These are phyloP conservation scores for Candida dendrica DNA, from an alignment of 805 yeast species.

Conservation along the genomic window DNA sequence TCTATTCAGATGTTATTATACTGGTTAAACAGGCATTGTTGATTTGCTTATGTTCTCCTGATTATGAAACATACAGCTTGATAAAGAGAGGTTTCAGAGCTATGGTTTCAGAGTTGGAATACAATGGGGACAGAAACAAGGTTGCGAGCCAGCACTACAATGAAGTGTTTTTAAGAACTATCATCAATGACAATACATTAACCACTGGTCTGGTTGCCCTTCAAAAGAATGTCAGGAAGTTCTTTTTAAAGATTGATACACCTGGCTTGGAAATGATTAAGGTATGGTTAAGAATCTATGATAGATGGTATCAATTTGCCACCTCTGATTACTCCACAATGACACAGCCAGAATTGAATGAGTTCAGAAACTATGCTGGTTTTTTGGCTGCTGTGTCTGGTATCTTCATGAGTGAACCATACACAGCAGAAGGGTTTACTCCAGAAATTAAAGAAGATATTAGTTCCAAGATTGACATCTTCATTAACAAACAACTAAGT, in stretches of 20 bases:
- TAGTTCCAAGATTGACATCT: slow-evolving; percentile 33
- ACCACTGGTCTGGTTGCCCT: slow-evolving; percentile 69
- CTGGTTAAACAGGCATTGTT: slow-evolving; percentile 45
- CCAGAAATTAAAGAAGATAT: slow-evolving; percentile 23
- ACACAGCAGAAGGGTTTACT: slow-evolving; percentile 2
- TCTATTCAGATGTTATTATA: slow-evolving; percentile 28
- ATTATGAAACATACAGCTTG: slow-evolving; percentile 39
- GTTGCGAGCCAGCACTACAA: slow-evolving; percentile 22
- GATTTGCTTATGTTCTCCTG: slow-evolving; percentile 44
- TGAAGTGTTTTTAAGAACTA: slow-evolving; percentile 30
- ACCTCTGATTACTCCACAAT: slow-evolving; percentile 16
- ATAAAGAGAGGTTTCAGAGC: slow-evolving; percentile 35
- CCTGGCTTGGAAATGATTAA: slow-evolving; percentile 29
- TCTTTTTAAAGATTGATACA: slow-evolving; percentile 18
- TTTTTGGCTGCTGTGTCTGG: slow-evolving; percentile 68
- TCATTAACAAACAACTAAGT: slow-evolving; percentile 42
- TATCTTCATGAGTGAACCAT: slow-evolving; percentile 35
- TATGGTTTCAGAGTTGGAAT: slow-evolving; percentile 17
- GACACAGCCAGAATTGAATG: slow-evolving; percentile 30
- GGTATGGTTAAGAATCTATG: slow-evolving; percentile 40
- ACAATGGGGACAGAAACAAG: slow-evolving; percentile 20
- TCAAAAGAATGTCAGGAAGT: slow-evolving; percentile 54
- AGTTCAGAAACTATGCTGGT: slow-evolving; percentile 65
- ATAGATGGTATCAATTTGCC: slow-evolving; percentile 34
- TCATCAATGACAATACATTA: slow-evolving; percentile 47